These are phyloP conservation scores for Penicillium nordicum DNA, from an alignment of 2,329 filamentous ascomycete species.

Conservation along the genomic window DNA sequence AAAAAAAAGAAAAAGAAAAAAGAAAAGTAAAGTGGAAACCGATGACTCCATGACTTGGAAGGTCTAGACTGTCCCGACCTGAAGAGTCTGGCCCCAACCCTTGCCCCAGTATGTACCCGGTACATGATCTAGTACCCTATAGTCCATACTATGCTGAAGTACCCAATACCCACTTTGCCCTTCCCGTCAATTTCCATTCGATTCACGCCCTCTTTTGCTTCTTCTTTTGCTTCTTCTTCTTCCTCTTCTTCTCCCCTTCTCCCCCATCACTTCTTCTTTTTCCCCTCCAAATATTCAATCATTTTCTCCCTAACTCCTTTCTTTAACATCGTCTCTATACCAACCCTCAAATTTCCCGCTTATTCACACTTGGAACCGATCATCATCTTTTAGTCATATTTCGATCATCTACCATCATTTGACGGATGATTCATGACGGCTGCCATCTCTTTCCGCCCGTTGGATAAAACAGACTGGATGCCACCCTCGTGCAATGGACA, in stretches of 20 bases:
- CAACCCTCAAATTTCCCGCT: conserved; percentile 6
- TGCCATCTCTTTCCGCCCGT: conserved; percentile 13
- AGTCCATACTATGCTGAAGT: conserved; percentile 12
- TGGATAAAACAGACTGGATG: conserved; percentile 30
- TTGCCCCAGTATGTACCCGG: conserved; percentile 12
- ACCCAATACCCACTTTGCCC: conserved; percentile 18
- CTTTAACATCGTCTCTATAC: conserved; percentile 2
- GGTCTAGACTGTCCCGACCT: conserved; percentile 22
- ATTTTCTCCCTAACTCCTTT: conserved; percentile 16
- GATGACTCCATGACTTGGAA: conserved; percentile 26
- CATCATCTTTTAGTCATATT: neutral
- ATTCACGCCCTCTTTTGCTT: conserved; percentile 19
- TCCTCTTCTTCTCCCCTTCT: neutral
- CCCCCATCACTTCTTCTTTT: conserved; percentile 10
- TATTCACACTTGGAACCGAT: neutral
- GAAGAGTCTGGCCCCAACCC: conserved; percentile 17
- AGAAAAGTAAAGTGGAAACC: neutral
- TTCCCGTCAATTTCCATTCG: conserved; percentile 14
- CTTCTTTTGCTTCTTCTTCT: conserved; percentile 11
- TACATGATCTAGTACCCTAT: conserved; percentile 4
- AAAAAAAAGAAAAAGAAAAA: neutral
- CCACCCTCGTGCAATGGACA: conserved; percentile 34
- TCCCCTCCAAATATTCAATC: neutral
- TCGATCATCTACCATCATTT: neutral
- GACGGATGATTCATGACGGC: conserved; percentile 17